Evolutionary conservation across 805 yeast species (phyloP), one percentile per base, ranked within the genome.

Genomic region (Peterozyma xylosa): DNA sequence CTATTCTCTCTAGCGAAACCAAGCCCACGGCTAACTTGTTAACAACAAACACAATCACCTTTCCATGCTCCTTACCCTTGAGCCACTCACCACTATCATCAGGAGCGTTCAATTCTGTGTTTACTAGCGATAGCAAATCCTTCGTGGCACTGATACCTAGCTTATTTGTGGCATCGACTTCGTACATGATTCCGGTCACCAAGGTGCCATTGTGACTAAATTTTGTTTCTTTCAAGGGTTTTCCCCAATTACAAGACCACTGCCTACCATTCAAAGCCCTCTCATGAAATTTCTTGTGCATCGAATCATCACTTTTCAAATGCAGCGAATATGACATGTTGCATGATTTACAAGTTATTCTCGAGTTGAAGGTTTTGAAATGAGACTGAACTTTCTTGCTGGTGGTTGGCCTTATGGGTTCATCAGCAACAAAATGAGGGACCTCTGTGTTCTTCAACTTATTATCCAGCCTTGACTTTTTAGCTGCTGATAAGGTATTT

Each of bases 71-170:
- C 3, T 49, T 42, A 16, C 56, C 56, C 15, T 34, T 35, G n/a
- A 43, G 15, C 58, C 60, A 60, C 9, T 43, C 32, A 9, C 52
- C 35, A 1, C 50, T 47, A 16, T 55, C 62, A 10, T 42, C 47
- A 5, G 79, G 82, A 0, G 90, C 88, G 57, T 71, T 74, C 39
- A 84, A 60, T 48, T 77, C 84, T 6, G 61, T 65, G 54, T 84
- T 82, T 7, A 76, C 85, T 55, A 80, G 60, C 1, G 64, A 60
- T 46, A 84, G 56, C 3, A 80, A 53, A 29, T 68, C 71, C 33
- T 60, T 40, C 1, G 68, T 58, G 1, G 68, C 63, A 9, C 50
- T 49, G 1, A 56, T 64, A 44, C 68, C 74, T 13, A 54, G 50
- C 7, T 43, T 42, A n/a, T 50, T 58, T 1, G 51, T 50, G 0